These are phyloP conservation scores for Aeminium ludgeri DNA, from an alignment of 495 filamentous ascomycete species.

Conservation along the genomic window DNA sequence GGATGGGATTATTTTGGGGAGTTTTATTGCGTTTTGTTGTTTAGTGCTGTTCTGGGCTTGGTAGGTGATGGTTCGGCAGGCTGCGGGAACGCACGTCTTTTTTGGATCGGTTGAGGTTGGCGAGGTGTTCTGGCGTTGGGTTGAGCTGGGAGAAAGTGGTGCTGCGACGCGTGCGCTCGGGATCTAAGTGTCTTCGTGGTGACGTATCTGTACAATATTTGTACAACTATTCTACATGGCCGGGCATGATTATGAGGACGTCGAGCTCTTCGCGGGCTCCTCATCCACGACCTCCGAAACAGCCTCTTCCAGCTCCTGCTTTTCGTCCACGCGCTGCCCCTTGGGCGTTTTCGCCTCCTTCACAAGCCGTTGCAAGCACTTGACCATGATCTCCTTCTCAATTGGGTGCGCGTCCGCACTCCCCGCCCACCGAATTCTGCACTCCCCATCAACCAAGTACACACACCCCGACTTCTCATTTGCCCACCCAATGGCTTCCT, in stretches of 20 bases:
- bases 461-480: conserved; percentile 89
- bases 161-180: too few relatives aligned
- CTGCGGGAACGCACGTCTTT: too few relatives aligned
- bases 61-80: conserved; percentile 26
- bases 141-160: too few relatives aligned
- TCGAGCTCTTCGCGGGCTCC: conserved; percentile 3
- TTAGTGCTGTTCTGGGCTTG: conserved; percentile 71
- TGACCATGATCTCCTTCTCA: conserved; percentile 57
- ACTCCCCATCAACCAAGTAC: conserved; percentile 74
- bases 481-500: conserved; percentile 60
- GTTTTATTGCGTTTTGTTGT: conserved; percentile 81
- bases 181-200: too few relatives aligned
- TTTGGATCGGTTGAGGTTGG: too few relatives aligned
- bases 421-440: conserved; percentile 86
- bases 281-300: conserved; percentile 4
- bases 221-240: not conserved
- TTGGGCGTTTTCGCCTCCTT: conserved; percentile 30
- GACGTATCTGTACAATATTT: conserved; percentile 2
- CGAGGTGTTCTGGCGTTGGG: too few relatives aligned
- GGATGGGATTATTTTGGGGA: conserved; percentile 83
- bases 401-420: conserved; percentile 54
- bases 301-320: conserved; percentile 7
- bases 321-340: not conserved
- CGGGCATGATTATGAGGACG: not conserved
- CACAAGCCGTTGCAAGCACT: conserved; percentile 48